Evolutionary conservation across 768 basidiomycete genomes (phyloP).

Genomic region (Harrya chromipes): DNA sequence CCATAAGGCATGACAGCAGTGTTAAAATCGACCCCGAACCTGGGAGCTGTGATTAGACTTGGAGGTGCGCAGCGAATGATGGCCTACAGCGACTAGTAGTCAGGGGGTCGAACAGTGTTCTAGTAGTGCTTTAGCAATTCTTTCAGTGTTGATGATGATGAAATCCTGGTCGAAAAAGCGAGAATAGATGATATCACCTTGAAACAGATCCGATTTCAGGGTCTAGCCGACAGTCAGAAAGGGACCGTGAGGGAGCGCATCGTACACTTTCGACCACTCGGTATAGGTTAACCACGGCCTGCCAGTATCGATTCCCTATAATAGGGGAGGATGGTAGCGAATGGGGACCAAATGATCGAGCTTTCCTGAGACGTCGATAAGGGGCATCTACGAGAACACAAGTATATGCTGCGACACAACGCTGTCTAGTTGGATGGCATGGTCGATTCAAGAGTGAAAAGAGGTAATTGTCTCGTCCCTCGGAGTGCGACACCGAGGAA

Average conservation of each 20-base stretch:
- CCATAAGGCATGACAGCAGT: conserved; percentile 16
- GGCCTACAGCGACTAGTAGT: conserved; percentile 14
- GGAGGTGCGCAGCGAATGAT: background rate
- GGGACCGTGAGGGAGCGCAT: background rate
- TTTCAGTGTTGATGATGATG: conserved; percentile 15
- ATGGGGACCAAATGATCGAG: background rate
- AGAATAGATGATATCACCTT: conserved; percentile 15
- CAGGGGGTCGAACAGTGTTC: conserved; percentile 20
- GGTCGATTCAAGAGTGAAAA: background rate
- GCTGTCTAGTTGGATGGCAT: background rate
- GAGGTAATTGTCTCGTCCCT: background rate
- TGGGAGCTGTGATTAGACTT: background rate
- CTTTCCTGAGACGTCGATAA: background rate
- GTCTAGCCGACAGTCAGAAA: background rate
- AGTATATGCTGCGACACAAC: background rate
- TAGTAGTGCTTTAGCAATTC: conserved; percentile 9
- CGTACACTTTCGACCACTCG: conserved; percentile 8
- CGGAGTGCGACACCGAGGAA: background rate
- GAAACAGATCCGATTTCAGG: too few relatives aligned
- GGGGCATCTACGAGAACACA: background rate
- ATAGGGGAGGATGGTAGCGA: conserved; percentile 12
- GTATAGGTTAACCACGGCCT: conserved; percentile 15
- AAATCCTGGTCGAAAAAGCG: conserved; percentile 11
- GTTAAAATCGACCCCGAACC: conserved; percentile 18
- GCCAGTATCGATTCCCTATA: conserved; percentile 10